These are phyloP conservation scores for Helotiales sp. DNA, from an alignment of 2,329 filamentous ascomycete genomes.

Conservation along the genomic window DNA sequence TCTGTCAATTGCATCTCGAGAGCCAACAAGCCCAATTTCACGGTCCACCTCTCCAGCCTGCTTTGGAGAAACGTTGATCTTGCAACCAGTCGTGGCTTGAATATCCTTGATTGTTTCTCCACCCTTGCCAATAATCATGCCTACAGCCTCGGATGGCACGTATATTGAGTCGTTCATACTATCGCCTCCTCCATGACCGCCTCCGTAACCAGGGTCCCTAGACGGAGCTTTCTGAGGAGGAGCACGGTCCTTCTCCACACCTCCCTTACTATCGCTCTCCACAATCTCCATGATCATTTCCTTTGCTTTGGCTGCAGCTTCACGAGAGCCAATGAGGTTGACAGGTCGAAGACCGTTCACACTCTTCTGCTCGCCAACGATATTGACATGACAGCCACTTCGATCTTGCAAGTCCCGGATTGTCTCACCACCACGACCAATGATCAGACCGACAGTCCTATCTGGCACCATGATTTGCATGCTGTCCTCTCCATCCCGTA, in stretches of 20 bases:
- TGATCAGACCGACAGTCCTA: conserved; percentile 88
- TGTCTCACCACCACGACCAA: conserved; percentile 89
- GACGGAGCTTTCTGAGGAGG: conserved; percentile 45
- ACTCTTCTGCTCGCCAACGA: conserved; percentile 90
- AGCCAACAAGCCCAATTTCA: conserved; percentile 83
- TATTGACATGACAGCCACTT: conserved; percentile 94
- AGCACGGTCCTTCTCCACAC: conserved; percentile 36
- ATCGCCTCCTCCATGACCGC: conserved; percentile 44
- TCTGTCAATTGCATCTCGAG: conserved; percentile 71
- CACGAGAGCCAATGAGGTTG: conserved; percentile 79
- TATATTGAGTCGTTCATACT: conserved; percentile 82
- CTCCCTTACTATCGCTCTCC: conserved; percentile 74
- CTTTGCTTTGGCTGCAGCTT: conserved; percentile 76
- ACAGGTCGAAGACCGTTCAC: conserved; percentile 87
- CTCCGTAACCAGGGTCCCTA: conserved; percentile 44
- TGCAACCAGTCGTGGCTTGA: conserved; percentile 84
- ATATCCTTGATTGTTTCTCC: conserved; percentile 94
- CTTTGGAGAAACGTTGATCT: conserved; percentile 91
- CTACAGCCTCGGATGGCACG: conserved; percentile 87
- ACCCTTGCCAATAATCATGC: conserved; percentile 95
- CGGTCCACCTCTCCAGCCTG: conserved; percentile 77
- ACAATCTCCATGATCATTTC: conserved; percentile 92
- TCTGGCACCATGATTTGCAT: conserved; percentile 95
- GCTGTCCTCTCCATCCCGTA: conserved; percentile 79
- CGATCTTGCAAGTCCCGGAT: conserved; percentile 90